phyloP scores from a whole-genome alignment of 441 rosid genomes.

The Pelargonium australe region DNA sequence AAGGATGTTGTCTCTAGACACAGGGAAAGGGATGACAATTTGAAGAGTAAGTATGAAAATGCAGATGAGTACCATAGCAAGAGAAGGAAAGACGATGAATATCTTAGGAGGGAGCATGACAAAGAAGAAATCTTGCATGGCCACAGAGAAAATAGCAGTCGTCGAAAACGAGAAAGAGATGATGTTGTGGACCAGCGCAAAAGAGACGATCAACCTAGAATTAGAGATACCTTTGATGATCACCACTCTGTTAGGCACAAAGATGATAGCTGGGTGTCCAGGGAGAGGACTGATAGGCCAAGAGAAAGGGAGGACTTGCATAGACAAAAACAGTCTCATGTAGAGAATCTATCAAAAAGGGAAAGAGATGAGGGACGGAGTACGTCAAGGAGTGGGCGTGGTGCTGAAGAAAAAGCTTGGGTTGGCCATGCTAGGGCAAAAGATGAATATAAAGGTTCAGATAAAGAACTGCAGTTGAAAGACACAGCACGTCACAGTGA shows the following conservation, averaged over 20 bases:
- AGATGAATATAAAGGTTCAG: conserved; percentile 59
- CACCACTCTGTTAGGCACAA: conserved; percentile 66
- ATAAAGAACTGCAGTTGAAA: conserved; percentile 62
- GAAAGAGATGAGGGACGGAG: conserved; percentile 71
- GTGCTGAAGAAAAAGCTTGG: conserved; percentile 69
- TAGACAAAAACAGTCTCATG: conserved; percentile 50
- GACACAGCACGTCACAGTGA: conserved; percentile 58
- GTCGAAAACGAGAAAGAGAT: conserved; percentile 74
- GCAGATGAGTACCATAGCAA: conserved; percentile 59
- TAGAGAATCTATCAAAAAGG: conserved; percentile 47
- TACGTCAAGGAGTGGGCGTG: conserved; percentile 48
- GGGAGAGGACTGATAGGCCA: conserved; percentile 73
- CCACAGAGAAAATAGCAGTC: conserved; percentile 58
- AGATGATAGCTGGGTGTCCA: conserved; percentile 60
- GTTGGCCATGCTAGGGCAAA: conserved; percentile 43
- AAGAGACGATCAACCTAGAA: conserved; percentile 71
- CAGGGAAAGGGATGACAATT: conserved; percentile 55
- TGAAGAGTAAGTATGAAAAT: conserved; percentile 51
- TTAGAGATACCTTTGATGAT: conserved; percentile 63
- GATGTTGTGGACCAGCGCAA: conserved; percentile 66
- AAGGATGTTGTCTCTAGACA: conserved; percentile 46
- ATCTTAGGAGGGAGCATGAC: conserved; percentile 56
- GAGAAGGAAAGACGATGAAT: conserved; percentile 79
- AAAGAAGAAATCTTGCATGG: conserved; percentile 55
- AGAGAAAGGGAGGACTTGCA: conserved; percentile 66